Evolutionary conservation across 345 rosid genomes (phyloP), one percentile per base, ranked within the genome.

Genomic region (Lumnitzera racemosa): DNA sequence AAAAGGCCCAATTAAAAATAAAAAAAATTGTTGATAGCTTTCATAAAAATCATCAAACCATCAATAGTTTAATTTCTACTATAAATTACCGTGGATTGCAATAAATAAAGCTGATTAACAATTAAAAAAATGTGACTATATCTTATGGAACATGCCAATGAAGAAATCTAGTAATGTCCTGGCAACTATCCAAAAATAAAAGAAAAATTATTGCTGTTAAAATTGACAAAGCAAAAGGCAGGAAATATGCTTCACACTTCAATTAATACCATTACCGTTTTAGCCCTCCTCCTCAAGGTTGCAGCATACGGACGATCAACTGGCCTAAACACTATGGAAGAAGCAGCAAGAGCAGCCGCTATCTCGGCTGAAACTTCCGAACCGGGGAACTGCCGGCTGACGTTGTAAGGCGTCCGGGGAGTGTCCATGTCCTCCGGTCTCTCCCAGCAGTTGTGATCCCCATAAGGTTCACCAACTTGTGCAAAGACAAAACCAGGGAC

Each of bases 391-490:
- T 70, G 67, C 17, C 64, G 51, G 27, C 75, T 78, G 15, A 90
- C 83, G 24, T 74, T 80, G 68, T 73, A 94, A 24, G 83, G 75
- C 55, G 81, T 90, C 59, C 96, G 72, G 5, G 82, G 67, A 0
- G 94, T 87, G 76, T 90, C 97, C 96, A 92, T 92, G 72, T 92
- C 98, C 76, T 92, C 96, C 13, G 98, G 96, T 71, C 98, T 85
- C 65, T 87, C 88, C 96, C 97, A 89, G 73, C 96, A 89, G 60
- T 71, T 61, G 66, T 87, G 96, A 41, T 87, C 97, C 27, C 71
- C 24, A 54, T 68, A 61, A 17, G 87, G 87, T 24, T 87, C 87
- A 13, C 89, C 97, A 3, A 86, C 83, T 56, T 78, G 85, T 36
- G 71, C 90, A 15, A 67, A 78, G 15, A 86, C 74, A 9, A 68